Base-by-base conservation (phyloP, 306 rosid genomes). In the Trifolium subterraneum region DNA sequence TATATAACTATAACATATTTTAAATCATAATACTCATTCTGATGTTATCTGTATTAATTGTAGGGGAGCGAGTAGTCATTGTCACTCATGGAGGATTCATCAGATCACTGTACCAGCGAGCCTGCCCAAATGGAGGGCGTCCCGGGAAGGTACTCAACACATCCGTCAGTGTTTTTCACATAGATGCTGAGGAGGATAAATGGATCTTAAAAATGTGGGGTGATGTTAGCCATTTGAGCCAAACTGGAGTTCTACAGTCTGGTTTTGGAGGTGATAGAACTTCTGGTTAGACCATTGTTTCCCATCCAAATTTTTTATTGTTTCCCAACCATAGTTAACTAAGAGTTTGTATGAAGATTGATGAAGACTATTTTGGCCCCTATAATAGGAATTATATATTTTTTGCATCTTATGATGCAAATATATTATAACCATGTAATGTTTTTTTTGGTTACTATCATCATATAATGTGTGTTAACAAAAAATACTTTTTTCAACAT, bases 51-150 rank as follows among this genome's bases (percentile, higher is more conserved):
- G 69, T 76, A 18, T 74, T 70, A 60, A 60, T 66, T 74, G 78
- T 88, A 90, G 97, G 95, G 76, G 85, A 91, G 75, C 86, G 88
- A 78, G 86, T 91, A 42, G 79, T 85, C 0, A 84, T 86, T 71
- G 97, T 90, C 64, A 80, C 87, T 76, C 97, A 94, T 71, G 96
- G 97, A 0, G 97, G 91, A 75, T 83, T 85, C 55, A 87, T 94
- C 70, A 80, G 97, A 79, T 15, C 89, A 16, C 83, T 94, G 38
- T 71, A 80, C 77, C 74, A 58, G 56, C 65, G 88, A 69, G 90
- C 95, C 55, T 82, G 86, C 71, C 89, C 88, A 23, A 76, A 72
- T 14, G 80, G 70, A 29, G 75, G 61, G 60, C 58, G 81, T 56
- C 64, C 54, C 3, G 90, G 87, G 79, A 89, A 89, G 82, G 68